Evolutionary conservation across 441 rosid species (phyloP).

Genomic region (Aquilaria agallochum): DNA sequence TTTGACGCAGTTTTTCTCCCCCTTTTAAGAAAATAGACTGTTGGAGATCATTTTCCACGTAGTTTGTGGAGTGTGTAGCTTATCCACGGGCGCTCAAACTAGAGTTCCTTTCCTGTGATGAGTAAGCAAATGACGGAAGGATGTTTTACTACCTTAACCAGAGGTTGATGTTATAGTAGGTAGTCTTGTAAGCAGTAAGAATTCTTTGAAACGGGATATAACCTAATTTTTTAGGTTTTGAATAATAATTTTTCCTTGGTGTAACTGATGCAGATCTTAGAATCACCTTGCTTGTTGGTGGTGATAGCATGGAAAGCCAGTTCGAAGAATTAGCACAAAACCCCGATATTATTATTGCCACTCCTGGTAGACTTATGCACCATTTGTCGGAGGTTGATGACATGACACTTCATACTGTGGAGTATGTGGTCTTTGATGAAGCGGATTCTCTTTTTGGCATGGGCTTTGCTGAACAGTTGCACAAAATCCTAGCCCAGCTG

Average conservation of each 20-base stretch:
- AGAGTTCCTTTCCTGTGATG: not conserved
- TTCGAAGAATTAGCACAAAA: slow-evolving; percentile 88
- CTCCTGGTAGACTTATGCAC: slow-evolving; percentile 98
- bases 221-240: too few relatives aligned
- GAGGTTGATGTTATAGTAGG: too few relatives aligned
- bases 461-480: slow-evolving; percentile 92
- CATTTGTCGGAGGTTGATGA: slow-evolving; percentile 91
- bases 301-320: slow-evolving; percentile 92
- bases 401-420: slow-evolving; percentile 77
- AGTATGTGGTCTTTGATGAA: slow-evolving; percentile 95
- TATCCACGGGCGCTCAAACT: too few relatives aligned
- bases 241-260: too few relatives aligned
- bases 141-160: too few relatives aligned
- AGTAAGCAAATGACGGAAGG: not conserved
- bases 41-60: too few relatives aligned
- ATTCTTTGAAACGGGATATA: too few relatives aligned
- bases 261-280: slow-evolving; percentile 56
- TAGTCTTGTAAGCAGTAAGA: too few relatives aligned
- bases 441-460: slow-evolving; percentile 88
- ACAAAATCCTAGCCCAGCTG: slow-evolving; percentile 71
- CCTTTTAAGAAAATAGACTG: too few relatives aligned
- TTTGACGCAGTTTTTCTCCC: too few relatives aligned
- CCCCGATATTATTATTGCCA: slow-evolving; percentile 90
- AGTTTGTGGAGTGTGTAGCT: too few relatives aligned
- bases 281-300: slow-evolving; percentile 84